Evolutionary conservation across 2,329 filamentous ascomycete species (phyloP), one percentile per base, ranked within the genome.

Genomic region (Nemania abortiva): DNA sequence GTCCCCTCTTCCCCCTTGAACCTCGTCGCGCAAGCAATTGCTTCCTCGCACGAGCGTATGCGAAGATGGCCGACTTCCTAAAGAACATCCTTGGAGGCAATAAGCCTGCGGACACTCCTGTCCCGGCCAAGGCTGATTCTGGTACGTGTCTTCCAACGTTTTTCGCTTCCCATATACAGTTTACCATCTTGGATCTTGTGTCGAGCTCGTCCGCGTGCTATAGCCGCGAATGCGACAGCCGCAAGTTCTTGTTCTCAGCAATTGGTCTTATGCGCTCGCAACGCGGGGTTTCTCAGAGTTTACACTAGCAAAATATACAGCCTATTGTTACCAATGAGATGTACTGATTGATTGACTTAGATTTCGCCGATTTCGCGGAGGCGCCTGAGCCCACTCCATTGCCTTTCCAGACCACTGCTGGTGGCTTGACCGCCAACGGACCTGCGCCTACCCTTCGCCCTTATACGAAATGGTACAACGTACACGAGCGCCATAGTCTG

Each of bases 381-480:
- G 91, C 90, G 75, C 89, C 94, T 73, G 89, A 92, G 22, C 90
- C 93, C 65, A 81, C 84, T 27, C 87, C 87, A 66, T 82, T 79
- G 20, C 82, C 87, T 69, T 80, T 85, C 78, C 82, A 82, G 59
- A 80, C 84, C 57, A 80, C 81, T 55, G 81, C 84, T 53, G 82
- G 82, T 67, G 82, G 84, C 68, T 82, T 85, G 71, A 81, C 85
- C 65, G 80, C 86, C 57, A 75, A 77, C 37, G 78, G 81, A 20
- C 85, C 87, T 69, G 84, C 83, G 53, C 80, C 82, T 55, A 85
- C 86, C 53, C 81, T 79, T 52, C 83, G 85, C 29, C 92, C 93
- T 15, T 98, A 92, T 81, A 97, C 94, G 60, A 94, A 93, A 85
- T 99, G 96, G 96, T 99, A 98, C 84, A 94, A 94, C 65, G 86